Base-by-base conservation (phyloP, 2,329 filamentous ascomycete genomes). In the Lecanicillium sp. region DNA sequence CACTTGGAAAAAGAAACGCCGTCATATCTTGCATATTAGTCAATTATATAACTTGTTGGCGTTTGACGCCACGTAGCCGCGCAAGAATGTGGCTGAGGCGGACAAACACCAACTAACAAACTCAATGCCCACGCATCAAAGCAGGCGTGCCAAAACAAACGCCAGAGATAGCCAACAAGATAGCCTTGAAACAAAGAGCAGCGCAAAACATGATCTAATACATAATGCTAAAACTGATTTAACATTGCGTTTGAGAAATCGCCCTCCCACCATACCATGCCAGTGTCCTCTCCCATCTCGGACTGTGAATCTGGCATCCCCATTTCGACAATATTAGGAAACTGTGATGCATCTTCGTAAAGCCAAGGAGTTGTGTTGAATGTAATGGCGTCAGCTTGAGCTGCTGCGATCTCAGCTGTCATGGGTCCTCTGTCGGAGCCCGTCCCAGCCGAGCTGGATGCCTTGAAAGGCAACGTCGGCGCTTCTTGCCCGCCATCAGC, bases 401-500 rank as follows among this genome's bases (percentile, higher is more conserved):
- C 59, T 9, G 53, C 52, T 3, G 51, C 47, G 0, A 55, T 43
- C 25, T 61, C 55, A 10, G 61, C 56, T 17, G 44, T 51, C 4
- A 50, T 47, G 2, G 49, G 42, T 15, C 48, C 47, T 13, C 53
- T 44, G 2, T 50, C 41, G 0, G 55, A 52, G 15, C 46, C 45
- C 17, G 48, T 45, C n/a, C 46, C 44, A 2, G 54, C 46, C 0
- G 49, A 44, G 3, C 49, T 27, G 0, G 54, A 47, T 4, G 49
- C 48, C 37, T 59, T 64, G 52, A 50, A 63, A 0, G 61, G 61
- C 13, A 57, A 19, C 7, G 67, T 64, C 1, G 69, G 69, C 2
- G 64, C 68, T 9, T 68, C 66, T 38, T 70, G 68, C 0, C 69
- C 69, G 9, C 69, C 69, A 41, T 72, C 68, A 3, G 68, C 61